phyloP scores from a whole-genome alignment of 1,284 basidiomycete genomes.

The Cerioporus squamosus region DNA sequence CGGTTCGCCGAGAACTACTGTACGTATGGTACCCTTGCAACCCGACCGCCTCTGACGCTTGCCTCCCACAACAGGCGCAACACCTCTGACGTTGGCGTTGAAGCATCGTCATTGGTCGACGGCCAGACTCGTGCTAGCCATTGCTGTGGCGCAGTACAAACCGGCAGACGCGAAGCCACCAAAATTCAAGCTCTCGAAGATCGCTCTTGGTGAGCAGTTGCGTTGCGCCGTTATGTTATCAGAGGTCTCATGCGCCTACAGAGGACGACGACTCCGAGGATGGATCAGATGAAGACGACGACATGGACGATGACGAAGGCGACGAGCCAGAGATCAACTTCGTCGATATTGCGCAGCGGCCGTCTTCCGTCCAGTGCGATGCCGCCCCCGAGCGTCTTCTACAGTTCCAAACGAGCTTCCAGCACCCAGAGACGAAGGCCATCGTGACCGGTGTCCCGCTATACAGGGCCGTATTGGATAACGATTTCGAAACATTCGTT shows the following conservation, averaged over 20 bases:
- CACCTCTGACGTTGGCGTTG: constrained; percentile 53
- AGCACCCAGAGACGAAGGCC: constrained; percentile 14
- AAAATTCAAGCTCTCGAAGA: constrained; percentile 37
- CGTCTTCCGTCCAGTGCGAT: constrained; percentile 45
- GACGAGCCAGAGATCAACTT: constrained; percentile 40
- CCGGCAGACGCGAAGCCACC: constrained; percentile 37
- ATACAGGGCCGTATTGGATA: constrained; percentile 41
- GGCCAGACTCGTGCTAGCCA: constrained; percentile 54
- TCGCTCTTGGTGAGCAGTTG: constrained; percentile 39
- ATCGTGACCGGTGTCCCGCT: constrained; percentile 25
- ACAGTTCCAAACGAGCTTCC: constrained; percentile 16
- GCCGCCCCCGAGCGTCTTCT: constrained; percentile 44
- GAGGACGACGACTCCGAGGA: constrained; percentile 23
- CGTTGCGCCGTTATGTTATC: neutral
- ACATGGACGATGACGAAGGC: constrained; percentile 41
- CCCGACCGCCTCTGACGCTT: neutral
- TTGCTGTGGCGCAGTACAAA: constrained; percentile 55
- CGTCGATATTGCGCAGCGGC: constrained; percentile 52
- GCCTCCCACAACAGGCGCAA: constrained; percentile 38
- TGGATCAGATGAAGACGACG: constrained; percentile 40
- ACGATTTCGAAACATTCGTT: constrained; percentile 56
- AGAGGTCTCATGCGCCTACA: neutral
- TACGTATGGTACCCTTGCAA: neutral
- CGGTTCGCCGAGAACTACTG: constrained; percentile 3
- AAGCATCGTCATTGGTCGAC: constrained; percentile 54